These are phyloP conservation scores for Sistotremastrum niveocremeum DNA, from an alignment of 768 basidiomycete species.

Conservation along the genomic window DNA sequence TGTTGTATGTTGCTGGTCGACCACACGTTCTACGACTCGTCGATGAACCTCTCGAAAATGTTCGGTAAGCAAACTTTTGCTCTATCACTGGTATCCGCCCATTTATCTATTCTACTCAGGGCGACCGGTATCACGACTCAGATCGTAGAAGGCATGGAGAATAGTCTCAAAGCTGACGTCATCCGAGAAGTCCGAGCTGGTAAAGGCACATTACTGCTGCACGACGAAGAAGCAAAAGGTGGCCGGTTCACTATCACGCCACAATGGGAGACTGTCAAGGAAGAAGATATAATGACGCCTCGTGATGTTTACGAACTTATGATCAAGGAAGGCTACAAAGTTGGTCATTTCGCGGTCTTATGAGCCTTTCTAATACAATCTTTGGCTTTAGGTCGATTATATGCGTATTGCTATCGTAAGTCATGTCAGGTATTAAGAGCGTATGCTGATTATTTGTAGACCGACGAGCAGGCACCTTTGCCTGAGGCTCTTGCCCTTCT, in stretches of 20 bases:
- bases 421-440: slow-evolving; percentile 7
- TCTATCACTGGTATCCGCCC: neutral
- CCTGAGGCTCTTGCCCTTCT: slow-evolving; percentile 76
- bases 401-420: slow-evolving; percentile 81
- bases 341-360: slow-evolving; percentile 17
- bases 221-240: slow-evolving; percentile 91
- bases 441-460: slow-evolving; percentile 34
- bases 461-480: slow-evolving; percentile 92
- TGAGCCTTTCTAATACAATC: neutral
- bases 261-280: slow-evolving; percentile 80
- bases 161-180: slow-evolving; percentile 76
- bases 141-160: slow-evolving; percentile 87
- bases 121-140: slow-evolving; percentile 88
- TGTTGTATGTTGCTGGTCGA: slow-evolving; percentile 74
- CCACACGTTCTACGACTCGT: slow-evolving; percentile 86
- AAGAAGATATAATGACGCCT: slow-evolving; percentile 78
- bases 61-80: slow-evolving; percentile 50
- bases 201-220: slow-evolving; percentile 70
- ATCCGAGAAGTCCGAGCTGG: slow-evolving; percentile 62
- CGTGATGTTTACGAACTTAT: slow-evolving; percentile 70
- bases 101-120: slow-evolving; percentile 23
- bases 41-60: slow-evolving; percentile 82
- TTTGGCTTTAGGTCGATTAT: slow-evolving; percentile 54
- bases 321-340: slow-evolving; percentile 63
- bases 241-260: slow-evolving; percentile 86